Percentiles rank a stretch among this genome's conserved stretches.
Conservation (phyloP, 73 alveolate genomes). For the Blepharisma stoltei region DNA sequence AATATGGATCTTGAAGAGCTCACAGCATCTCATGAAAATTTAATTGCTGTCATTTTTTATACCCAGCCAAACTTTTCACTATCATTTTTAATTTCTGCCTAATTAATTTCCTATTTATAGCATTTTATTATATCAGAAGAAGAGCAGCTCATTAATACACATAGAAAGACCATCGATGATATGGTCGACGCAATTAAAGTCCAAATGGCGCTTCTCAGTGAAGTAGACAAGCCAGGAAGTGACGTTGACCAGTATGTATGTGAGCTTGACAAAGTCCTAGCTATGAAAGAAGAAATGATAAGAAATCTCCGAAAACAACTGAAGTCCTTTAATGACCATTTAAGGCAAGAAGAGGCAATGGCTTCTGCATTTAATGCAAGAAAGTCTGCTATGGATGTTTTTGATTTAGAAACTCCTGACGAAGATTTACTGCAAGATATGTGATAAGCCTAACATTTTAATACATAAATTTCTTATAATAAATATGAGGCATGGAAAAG, state of each 20-base stretch:
- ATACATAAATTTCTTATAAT: neutral
- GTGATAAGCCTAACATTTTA: too few relatives aligned
- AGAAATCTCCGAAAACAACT: constrained; percentile 36
- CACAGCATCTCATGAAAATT: neutral
- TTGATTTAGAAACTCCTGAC: constrained; percentile 23
- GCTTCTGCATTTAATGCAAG: neutral
- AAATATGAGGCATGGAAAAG: constrained; percentile 18
- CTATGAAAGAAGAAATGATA: constrained; percentile 73
- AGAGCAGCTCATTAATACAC: constrained; percentile 84
- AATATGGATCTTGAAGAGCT: neutral
- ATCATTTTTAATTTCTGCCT: too few relatives aligned
- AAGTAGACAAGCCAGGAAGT: constrained; percentile 98
- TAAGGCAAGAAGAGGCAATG: constrained; percentile 31
- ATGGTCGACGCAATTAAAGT: constrained; percentile 93
- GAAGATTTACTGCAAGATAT: constrained; percentile 23
- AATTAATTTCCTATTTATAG: too few relatives aligned
- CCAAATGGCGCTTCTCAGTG: constrained; percentile 94
- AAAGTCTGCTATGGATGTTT: constrained; percentile 33
- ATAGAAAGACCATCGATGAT: constrained; percentile 94
- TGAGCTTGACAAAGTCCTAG: constrained; percentile 83
- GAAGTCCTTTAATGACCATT: constrained; percentile 15
- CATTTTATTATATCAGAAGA: too few relatives aligned
- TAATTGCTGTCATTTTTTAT: constrained; percentile 11
- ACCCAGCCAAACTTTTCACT: too few relatives aligned
- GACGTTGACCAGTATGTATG: constrained; percentile 96